Evolutionary conservation across 768 basidiomycete genomes (phyloP), one percentile per base, ranked within the genome.

Genomic region (Lenzites betulinus): DNA sequence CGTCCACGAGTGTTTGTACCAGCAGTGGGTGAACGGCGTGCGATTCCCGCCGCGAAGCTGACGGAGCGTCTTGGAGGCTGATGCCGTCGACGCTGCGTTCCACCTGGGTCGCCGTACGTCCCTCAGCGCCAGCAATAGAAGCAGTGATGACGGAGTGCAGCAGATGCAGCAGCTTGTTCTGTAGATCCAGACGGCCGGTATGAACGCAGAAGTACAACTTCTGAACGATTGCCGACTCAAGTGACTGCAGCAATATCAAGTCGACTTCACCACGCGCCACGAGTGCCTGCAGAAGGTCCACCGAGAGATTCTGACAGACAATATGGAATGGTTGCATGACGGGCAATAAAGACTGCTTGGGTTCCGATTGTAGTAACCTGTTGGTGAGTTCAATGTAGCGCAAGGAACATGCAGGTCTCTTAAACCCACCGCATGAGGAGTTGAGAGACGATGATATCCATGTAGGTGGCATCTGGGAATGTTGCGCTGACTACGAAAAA

Each of bases 161-260:
- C 13, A 96, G 83, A 69, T 95, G 93, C 3, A 98, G 82, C 50
- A 96, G 82, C 71, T 95, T 96, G 79, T 92, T 95, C 77, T 98
- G 97, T 15, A 95, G 78, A 67, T 96, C 91, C 41, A 94, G 82
- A 36, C 87, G 81, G 39, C 74, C 76, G 22, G 78, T 75, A 69
- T 95, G 90, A 33, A 97, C 77, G 47, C 81, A 87, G 49, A 83
- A 78, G 71, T 85, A 94, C 1, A 96, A 80, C 71, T 92, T 93
- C 47, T 82, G 81, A 26, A 94, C 78, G 46, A 96, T 79, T 7
- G 81, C 80, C 6, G 84, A 81, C 70, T 95, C 90, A 44, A 95
- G 78, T 23, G 77, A 77, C 58, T 88, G 83, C 1, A 93, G 77
- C 0, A 81, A 70, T 18, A 81, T 66, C 11, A 74, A 65, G 56